Evolutionary conservation across 768 basidiomycete genomes (phyloP).

Genomic region (Russula sp.): DNA sequence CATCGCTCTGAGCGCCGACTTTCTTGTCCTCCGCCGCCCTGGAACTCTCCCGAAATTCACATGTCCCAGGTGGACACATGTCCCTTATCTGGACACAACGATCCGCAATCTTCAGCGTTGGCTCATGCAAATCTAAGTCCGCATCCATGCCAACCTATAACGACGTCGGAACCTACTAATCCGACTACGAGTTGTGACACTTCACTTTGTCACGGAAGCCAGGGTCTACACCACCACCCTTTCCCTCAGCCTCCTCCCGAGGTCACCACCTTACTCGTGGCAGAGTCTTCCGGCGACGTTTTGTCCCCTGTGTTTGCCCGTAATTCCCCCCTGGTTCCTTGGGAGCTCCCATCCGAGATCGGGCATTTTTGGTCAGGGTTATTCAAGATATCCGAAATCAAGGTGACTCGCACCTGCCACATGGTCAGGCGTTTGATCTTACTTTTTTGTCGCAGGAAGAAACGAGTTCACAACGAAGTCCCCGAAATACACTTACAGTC

Average conservation of each 20-base stretch:
- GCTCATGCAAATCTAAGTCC: not conserved
- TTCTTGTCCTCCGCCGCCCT: not conserved
- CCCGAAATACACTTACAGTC: not conserved
- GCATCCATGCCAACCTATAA: not conserved
- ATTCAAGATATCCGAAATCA: slow-evolving; percentile 20
- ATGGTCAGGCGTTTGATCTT: slow-evolving; percentile 6
- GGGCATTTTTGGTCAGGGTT: slow-evolving; percentile 28
- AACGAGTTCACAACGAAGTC: not conserved
- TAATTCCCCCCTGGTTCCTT: slow-evolving; percentile 26
- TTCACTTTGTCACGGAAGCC: not conserved
- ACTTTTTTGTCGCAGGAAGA: slow-evolving; percentile 18
- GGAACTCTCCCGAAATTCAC: not conserved
- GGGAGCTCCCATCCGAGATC: slow-evolving; percentile 28
- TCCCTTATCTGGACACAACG: not conserved
- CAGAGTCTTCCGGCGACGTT: not conserved
- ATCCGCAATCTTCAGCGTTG: not conserved
- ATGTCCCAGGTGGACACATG: not conserved
- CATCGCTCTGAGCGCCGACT: not conserved
- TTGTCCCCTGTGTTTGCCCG: slow-evolving; percentile 24
- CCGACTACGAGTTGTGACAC: not conserved
- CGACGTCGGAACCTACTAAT: not conserved
- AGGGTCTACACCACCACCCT: not conserved
- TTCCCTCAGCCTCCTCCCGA: slow-evolving; percentile 23
- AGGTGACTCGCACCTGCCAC: slow-evolving; percentile 20
- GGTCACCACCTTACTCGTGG: slow-evolving; percentile 9